phyloP scores from a whole-genome alignment of 1,284 basidiomycete genomes.

The Psilocybe mexicana region DNA sequence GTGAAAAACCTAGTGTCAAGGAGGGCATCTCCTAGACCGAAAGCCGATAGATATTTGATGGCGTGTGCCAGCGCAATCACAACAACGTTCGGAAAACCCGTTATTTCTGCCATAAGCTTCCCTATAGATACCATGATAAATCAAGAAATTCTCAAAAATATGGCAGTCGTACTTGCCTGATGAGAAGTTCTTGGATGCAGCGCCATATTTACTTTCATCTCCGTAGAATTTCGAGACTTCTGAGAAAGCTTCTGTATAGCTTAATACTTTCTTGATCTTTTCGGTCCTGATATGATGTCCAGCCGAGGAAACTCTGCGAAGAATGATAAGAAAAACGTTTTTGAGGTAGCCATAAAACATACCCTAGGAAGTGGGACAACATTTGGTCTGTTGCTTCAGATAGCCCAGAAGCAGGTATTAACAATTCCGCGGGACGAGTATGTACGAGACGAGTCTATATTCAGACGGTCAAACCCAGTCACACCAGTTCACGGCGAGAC shows the following conservation, averaged over 20 bases:
- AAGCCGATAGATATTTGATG: constrained; percentile 76
- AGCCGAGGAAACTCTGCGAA: constrained; percentile 39
- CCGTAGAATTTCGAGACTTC: constrained; percentile 75
- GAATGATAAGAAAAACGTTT: constrained; percentile 5
- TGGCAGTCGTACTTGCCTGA: constrained; percentile 37
- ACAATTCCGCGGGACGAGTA: constrained; percentile 80
- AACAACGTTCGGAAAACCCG: constrained; percentile 73
- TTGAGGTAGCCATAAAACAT: constrained; percentile 11
- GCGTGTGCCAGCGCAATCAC: constrained; percentile 78
- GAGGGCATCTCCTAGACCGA: constrained; percentile 77
- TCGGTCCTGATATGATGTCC: constrained; percentile 58
- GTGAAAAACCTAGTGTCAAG: constrained; percentile 76
- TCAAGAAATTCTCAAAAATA: constrained; percentile 6
- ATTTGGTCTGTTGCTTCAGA: constrained; percentile 79
- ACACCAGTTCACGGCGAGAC: constrained; percentile 6
- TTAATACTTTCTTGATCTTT: constrained; percentile 54
- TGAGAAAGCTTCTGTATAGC: constrained; percentile 75
- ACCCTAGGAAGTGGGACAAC: constrained; percentile 69
- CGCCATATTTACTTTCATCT: constrained; percentile 41
- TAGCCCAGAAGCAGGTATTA: constrained; percentile 65
- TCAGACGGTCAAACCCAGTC: background rate
- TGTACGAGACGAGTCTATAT: constrained; percentile 80
- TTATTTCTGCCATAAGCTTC: constrained; percentile 61
- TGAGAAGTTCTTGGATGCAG: constrained; percentile 48
- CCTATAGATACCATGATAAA: constrained; percentile 33